A percentile compares a stretch with the other conserved stretches of the same genome.
These are phyloP conservation scores for Hyaloscypha bicolor DNA, from an alignment of 495 filamentous ascomycete species.

Conservation along the genomic window DNA sequence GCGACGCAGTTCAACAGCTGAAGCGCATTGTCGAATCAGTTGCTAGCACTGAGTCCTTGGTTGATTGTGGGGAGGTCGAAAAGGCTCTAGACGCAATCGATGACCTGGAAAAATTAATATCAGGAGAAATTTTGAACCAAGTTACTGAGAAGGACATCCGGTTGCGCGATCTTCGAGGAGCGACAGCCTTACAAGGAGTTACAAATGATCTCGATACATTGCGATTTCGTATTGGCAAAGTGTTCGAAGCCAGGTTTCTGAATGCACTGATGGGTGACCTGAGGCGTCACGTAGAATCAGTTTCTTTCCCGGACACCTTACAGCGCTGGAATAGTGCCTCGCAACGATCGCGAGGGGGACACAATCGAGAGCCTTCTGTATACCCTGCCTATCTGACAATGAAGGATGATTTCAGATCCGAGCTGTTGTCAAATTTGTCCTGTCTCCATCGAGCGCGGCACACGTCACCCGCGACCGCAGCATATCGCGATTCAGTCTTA, in stretches of 20 bases:
- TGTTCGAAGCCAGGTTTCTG: constrained; percentile 81
- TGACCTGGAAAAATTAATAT: constrained; percentile 73
- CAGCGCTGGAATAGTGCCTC: constrained; percentile 69
- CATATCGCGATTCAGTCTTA: constrained; percentile 84
- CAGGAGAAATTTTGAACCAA: constrained; percentile 57
- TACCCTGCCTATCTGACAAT: constrained; percentile 76
- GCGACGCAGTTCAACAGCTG: constrained; percentile 81
- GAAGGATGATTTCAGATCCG: constrained; percentile 65
- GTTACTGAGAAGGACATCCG: constrained; percentile 28
- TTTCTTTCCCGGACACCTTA: constrained; percentile 72
- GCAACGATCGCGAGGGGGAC: constrained; percentile 58
- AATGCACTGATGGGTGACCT: constrained; percentile 78
- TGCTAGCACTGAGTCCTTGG: constrained; percentile 73
- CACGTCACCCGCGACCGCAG: constrained; percentile 75
- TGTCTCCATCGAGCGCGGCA: constrained; percentile 80
- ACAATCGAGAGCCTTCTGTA: constrained; percentile 63
- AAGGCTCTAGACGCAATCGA: constrained; percentile 76
- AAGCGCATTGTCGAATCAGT: constrained; percentile 76
- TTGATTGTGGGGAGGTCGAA: constrained; percentile 80
- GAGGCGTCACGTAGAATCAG: constrained; percentile 76
- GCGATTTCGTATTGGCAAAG: constrained; percentile 79
- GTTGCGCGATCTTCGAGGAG: constrained; percentile 71
- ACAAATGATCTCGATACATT: constrained; percentile 73
- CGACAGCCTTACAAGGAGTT: constrained; percentile 81
- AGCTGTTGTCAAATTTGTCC: constrained; percentile 66